Conservation (phyloP, 2,329 filamentous ascomycete genomes). For the Diaporthe australafricana region DNA sequence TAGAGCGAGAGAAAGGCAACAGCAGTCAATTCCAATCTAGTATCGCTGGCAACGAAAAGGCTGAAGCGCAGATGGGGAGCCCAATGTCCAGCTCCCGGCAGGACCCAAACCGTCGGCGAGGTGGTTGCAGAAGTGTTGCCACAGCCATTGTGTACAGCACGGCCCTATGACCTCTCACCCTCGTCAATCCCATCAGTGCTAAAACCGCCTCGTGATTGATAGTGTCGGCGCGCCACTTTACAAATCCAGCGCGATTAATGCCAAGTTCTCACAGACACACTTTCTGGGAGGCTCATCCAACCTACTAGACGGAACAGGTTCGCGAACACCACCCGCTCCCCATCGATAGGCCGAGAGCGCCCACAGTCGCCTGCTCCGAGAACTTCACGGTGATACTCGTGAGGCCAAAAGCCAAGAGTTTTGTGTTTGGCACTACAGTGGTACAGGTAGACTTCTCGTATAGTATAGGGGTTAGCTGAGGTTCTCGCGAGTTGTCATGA, state of each 20-base stretch:
- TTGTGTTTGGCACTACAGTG: constrained; percentile 21
- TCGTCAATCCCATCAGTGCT: neutral
- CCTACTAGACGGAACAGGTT: neutral
- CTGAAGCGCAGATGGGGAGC: neutral
- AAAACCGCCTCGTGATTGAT: constrained; percentile 4
- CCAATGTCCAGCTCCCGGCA: neutral
- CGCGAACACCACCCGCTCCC: neutral
- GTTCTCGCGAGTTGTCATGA: neutral
- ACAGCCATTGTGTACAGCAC: neutral
- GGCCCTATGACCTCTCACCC: neutral
- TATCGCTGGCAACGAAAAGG: neutral
- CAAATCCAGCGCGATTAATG: constrained; percentile 3
- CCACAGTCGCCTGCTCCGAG: neutral
- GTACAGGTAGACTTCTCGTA: neutral
- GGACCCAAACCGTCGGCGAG: neutral
- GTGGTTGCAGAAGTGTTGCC: neutral
- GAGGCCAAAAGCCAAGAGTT: constrained; percentile 9
- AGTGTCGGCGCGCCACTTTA: neutral
- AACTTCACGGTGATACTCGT: neutral
- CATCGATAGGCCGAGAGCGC: neutral
- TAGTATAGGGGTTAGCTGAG: neutral
- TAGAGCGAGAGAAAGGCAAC: neutral
- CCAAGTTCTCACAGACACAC: constrained; percentile 6
- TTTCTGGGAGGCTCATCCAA: neutral
- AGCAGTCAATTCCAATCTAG: neutral